phyloP scores from a whole-genome alignment of 2,329 filamentous ascomycete species.

The Scedosporium boydii region DNA sequence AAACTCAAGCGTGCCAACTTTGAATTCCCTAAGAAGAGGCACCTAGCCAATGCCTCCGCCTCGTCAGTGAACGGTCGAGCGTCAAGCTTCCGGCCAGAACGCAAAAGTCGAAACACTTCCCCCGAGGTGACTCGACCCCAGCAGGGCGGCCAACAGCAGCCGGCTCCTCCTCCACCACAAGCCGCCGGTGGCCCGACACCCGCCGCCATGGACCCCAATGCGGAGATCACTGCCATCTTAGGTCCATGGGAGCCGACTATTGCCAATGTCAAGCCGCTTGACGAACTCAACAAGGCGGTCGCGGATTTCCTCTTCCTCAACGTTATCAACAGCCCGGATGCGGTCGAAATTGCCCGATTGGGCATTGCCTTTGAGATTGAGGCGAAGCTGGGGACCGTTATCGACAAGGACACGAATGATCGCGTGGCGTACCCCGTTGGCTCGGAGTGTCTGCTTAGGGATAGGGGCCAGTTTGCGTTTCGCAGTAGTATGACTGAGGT shows the following conservation, averaged over 20 bases:
- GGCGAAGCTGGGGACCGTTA: constrained; percentile 78
- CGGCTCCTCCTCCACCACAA: constrained; percentile 8
- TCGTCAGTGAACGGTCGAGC: constrained; percentile 1
- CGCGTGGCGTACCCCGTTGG: constrained; percentile 58
- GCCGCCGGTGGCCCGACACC: constrained; percentile 8
- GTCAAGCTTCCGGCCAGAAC: neutral
- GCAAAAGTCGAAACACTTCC: neutral
- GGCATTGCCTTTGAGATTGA: constrained; percentile 83
- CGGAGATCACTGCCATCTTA: constrained; percentile 22
- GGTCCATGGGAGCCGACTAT: constrained; percentile 60
- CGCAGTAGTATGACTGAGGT: constrained; percentile 87
- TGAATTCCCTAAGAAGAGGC: constrained; percentile 1
- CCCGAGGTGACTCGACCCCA: constrained; percentile 3
- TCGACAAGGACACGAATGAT: constrained; percentile 61
- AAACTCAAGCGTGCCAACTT: constrained; percentile 5
- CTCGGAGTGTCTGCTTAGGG: constrained; percentile 61
- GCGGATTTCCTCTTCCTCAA: constrained; percentile 71
- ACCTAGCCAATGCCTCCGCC: neutral
- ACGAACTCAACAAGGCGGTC: constrained; percentile 66
- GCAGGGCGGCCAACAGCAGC: constrained; percentile 1
- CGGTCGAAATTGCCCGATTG: constrained; percentile 50
- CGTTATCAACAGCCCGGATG: constrained; percentile 58
- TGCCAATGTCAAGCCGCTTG: constrained; percentile 58
- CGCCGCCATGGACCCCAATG: constrained; percentile 9
- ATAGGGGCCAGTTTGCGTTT: constrained; percentile 57